Conservation (phyloP, 345 rosid genomes). For the Chamaenerion angustifolium region DNA sequence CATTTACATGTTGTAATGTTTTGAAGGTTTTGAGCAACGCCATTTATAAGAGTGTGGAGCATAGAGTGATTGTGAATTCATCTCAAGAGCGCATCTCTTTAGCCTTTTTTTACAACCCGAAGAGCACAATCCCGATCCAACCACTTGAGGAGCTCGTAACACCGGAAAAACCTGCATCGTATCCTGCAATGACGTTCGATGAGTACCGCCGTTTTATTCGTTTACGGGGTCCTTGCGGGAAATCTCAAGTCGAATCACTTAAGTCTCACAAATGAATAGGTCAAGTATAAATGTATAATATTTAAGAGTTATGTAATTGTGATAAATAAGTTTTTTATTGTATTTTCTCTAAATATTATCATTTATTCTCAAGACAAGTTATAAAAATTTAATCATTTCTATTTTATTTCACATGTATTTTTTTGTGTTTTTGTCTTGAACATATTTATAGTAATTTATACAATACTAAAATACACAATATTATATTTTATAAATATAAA, state of each 20-base stretch:
- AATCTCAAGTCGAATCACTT: constrained; percentile 71
- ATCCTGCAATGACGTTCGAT: constrained; percentile 69
- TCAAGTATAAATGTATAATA: too few relatives aligned
- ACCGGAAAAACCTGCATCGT: constrained; percentile 34
- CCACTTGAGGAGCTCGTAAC: constrained; percentile 60
- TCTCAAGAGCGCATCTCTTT: constrained; percentile 50
- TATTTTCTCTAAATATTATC: too few relatives aligned
- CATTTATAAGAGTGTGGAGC: constrained; percentile 83
- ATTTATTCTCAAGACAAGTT: too few relatives aligned
- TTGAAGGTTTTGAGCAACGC: constrained; percentile 76
- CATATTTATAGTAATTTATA: too few relatives aligned
- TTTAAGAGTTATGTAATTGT: too few relatives aligned
- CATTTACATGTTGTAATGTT: not conserved
- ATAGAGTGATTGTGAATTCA: constrained; percentile 72
- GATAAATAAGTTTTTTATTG: too few relatives aligned
- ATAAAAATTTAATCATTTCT: too few relatives aligned
- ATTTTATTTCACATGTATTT: too few relatives aligned
- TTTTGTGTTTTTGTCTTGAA: too few relatives aligned
- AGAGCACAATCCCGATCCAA: constrained; percentile 57
- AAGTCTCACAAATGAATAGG: constrained; percentile 9
- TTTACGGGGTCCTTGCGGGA: constrained; percentile 66
- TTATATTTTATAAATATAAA: too few relatives aligned
- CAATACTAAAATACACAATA: too few relatives aligned
- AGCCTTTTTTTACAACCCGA: constrained; percentile 93
- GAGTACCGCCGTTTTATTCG: constrained; percentile 71